These are phyloP conservation scores for Aspergillus baeticus DNA, from an alignment of 495 filamentous ascomycete genomes.

Conservation along the genomic window DNA sequence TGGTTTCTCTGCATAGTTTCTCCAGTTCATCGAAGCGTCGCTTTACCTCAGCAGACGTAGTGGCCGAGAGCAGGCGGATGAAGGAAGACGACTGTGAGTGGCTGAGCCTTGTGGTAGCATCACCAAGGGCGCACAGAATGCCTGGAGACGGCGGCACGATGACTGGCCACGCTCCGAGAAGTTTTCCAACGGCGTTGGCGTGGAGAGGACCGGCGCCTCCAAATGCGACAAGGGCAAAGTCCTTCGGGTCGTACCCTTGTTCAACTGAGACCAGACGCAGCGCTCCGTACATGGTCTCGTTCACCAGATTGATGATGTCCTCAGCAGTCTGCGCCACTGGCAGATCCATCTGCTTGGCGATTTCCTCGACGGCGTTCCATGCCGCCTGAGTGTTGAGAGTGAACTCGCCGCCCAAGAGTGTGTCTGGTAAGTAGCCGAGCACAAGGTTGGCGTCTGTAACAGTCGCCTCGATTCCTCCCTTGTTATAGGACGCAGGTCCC, in stretches of 20 bases:
- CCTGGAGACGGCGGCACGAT: constrained; percentile 52
- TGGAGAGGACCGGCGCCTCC: constrained; percentile 52
- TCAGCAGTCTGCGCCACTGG: constrained; percentile 43
- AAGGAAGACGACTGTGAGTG: constrained; percentile 45
- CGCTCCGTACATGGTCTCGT: constrained; percentile 53
- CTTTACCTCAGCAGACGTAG: constrained; percentile 24
- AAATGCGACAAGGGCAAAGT: constrained; percentile 52
- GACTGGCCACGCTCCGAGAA: constrained; percentile 49
- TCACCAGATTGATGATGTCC: constrained; percentile 47
- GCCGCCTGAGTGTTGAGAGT: constrained; percentile 41
- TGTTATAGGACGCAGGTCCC: constrained; percentile 49
- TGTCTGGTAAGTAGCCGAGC: constrained; percentile 47
- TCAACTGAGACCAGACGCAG: constrained; percentile 50
- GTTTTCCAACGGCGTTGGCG: constrained; percentile 47
- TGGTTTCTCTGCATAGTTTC: constrained; percentile 11
- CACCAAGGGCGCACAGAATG: constrained; percentile 49
- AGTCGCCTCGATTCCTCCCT: constrained; percentile 42
- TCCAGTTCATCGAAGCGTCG: constrained; percentile 25
- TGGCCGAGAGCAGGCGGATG: constrained; percentile 34
- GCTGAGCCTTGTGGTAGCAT: constrained; percentile 47
- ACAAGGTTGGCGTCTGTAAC: constrained; percentile 52
- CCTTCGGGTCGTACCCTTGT: constrained; percentile 51
- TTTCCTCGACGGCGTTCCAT: constrained; percentile 31
- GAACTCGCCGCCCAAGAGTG: constrained; percentile 46
- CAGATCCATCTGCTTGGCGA: constrained; percentile 44